Base-by-base conservation (phyloP, 177 flowering plant genomes). In the Vitis hybrid region DNA sequence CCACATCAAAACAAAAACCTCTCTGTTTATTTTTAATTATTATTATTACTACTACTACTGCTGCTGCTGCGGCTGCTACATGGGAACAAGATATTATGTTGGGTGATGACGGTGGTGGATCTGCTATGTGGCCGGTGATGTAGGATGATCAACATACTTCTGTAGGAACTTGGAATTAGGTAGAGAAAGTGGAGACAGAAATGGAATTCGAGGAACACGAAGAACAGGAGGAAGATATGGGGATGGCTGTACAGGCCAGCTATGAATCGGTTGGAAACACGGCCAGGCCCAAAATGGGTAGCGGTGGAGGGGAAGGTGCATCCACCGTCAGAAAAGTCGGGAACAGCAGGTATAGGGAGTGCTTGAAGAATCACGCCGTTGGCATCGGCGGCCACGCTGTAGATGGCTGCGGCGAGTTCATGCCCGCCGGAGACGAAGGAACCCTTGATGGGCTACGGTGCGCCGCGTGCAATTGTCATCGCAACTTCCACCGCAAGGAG, bases 381-480 rank as follows among this genome's bases (percentile, higher is more conserved):
- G 63, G 74, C 55, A 70, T 87, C 61, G 86, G 84, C 0, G 85
- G 85, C 3, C 79, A 82, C 80, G 88, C 90, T 18, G 81, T 85
- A 10, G 90, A 87, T 55, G 90, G 90, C 3, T 87, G 90, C 74
- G 78, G 90, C 2, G 88, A 86, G 83, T 86, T 86, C 79, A 77
- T 86, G 79, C 72, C 90, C 0, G 82, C 84, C 5, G 87, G 86
- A 1, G 83, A 77, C 12, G 88, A 84, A 19, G 90, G 88, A 5
- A 78, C 84, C 0, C 74, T 83, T 1, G 90, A 83, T 59, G 81
- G 82, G 26, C 75, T 87, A 8, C 80, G 72, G 56, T 87, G 90
- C 70, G 90, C 88, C 2, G 90, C 90, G 12, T 87, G 90, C 59
- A 73, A 69, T 79, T 86, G 89, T 62, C 89, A 86, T 79, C 80